Percentiles rank a stretch among this genome's conserved stretches.
These are phyloP conservation scores for Linum trigynum DNA, from an alignment of 345 rosid species.

Conservation along the genomic window DNA sequence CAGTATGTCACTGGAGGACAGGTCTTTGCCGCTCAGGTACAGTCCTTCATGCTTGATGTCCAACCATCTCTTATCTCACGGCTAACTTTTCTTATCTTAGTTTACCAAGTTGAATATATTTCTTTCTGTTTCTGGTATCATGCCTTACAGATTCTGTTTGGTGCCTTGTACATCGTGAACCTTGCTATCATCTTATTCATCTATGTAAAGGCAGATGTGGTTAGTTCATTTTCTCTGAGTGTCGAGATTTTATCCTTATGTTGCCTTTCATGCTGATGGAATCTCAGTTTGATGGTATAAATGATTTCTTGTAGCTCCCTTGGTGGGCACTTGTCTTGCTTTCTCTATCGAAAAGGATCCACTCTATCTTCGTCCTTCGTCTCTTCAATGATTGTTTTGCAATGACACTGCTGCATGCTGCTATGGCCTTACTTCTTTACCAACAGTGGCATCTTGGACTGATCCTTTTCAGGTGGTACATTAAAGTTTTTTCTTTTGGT, in stretches of 20 bases:
- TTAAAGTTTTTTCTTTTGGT: constrained; percentile 9
- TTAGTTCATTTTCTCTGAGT: constrained; percentile 17
- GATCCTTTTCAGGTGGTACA: constrained; percentile 60
- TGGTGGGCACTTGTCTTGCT: constrained; percentile 86
- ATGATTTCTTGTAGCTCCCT: constrained; percentile 52
- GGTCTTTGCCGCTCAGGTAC: constrained; percentile 76
- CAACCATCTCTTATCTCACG: not conserved
- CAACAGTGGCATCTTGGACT: constrained; percentile 79
- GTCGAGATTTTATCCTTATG: not conserved
- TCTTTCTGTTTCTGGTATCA: not conserved
- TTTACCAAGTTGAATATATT: not conserved
- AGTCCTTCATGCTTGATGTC: not conserved
- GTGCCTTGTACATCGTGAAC: constrained; percentile 60
- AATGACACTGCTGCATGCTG: constrained; percentile 73
- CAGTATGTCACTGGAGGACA: constrained; percentile 60
- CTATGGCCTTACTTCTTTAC: constrained; percentile 52
- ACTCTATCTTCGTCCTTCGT: constrained; percentile 88
- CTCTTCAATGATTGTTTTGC: constrained; percentile 93
- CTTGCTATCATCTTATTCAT: constrained; percentile 60
- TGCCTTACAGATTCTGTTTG: constrained; percentile 66
- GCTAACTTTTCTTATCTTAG: not conserved
- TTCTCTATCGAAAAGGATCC: constrained; percentile 80
- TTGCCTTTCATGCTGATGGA: not conserved
- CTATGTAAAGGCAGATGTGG: constrained; percentile 72
- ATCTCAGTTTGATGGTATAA: not conserved